Conservation (phyloP, 805 yeast genomes). For the Peterozyma toletana region DNA sequence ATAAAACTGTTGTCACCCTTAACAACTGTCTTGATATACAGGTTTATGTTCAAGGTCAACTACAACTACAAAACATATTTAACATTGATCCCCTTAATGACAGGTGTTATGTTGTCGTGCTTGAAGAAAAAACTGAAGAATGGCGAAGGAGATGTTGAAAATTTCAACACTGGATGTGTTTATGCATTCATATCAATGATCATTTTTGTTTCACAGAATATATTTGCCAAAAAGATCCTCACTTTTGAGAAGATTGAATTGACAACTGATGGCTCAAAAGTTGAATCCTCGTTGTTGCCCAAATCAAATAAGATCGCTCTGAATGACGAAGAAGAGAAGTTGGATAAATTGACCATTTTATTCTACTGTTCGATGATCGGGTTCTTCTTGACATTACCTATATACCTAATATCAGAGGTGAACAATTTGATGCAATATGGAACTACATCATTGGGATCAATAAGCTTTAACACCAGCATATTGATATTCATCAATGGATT, state of each 20-base stretch:
- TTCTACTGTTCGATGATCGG: slow-evolving; percentile 70
- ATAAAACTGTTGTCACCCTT: slow-evolving; percentile 89
- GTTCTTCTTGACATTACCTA: slow-evolving; percentile 56
- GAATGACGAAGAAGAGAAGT: slow-evolving; percentile 25
- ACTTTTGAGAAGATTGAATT: slow-evolving; percentile 32
- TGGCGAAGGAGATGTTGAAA: slow-evolving; percentile 10
- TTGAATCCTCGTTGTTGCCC: background rate
- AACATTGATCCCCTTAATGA: slow-evolving; percentile 70
- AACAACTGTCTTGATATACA: slow-evolving; percentile 76
- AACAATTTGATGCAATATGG: too few relatives aligned
- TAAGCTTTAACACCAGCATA: too few relatives aligned
- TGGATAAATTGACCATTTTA: slow-evolving; percentile 66
- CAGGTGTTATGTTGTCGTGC: slow-evolving; percentile 82
- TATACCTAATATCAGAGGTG: slow-evolving; percentile 54
- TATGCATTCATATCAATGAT: slow-evolving; percentile 51
- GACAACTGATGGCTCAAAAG: background rate
- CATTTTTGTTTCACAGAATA: slow-evolving; percentile 72
- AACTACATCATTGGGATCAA: too few relatives aligned
- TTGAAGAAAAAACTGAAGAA: slow-evolving; percentile 18
- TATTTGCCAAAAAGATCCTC: slow-evolving; percentile 68
- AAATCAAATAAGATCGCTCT: slow-evolving; percentile 8
- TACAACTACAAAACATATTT: slow-evolving; percentile 65
- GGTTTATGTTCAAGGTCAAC: slow-evolving; percentile 46
- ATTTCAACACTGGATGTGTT: slow-evolving; percentile 32
- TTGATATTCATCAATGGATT: slow-evolving; percentile 55